Evolutionary conservation across 2,329 filamentous ascomycete species (phyloP).

Genomic region (Neoarthrinium moseri): DNA sequence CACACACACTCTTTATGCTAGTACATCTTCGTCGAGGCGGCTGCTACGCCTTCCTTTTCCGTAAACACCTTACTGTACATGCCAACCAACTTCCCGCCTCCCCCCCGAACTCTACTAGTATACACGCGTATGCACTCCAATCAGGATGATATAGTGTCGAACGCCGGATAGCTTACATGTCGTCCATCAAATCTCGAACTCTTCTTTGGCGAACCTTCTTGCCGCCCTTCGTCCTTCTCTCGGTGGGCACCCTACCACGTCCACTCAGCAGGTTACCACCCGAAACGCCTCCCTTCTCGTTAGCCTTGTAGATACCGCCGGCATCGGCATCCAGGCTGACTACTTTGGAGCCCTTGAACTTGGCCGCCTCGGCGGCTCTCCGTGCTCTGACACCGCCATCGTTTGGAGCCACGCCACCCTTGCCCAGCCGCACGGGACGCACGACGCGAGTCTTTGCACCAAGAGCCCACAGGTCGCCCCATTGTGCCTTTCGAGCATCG

Average conservation of each 20-base stretch:
- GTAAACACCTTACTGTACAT: no score
- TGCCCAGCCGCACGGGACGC: slow-evolving; percentile 61
- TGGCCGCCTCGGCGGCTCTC: slow-evolving; percentile 20
- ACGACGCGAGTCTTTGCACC: slow-evolving; percentile 82
- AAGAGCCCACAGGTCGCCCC: slow-evolving; percentile 95
- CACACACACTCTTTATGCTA: no score
- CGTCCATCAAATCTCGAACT: slow-evolving; percentile 35
- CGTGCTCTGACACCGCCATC: slow-evolving; percentile 46
- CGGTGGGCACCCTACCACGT: slow-evolving; percentile 23
- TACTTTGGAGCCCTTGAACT: slow-evolving; percentile 32
- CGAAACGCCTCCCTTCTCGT: slow-evolving; percentile 27
- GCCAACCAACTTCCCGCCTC: no score
- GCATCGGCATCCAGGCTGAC: slow-evolving; percentile 36
- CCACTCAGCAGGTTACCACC: slow-evolving; percentile 7
- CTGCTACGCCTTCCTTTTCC: no score
- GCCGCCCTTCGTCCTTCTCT: slow-evolving; percentile 40
- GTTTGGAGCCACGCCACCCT: slow-evolving; percentile 32
- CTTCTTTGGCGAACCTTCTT: slow-evolving; percentile 31
- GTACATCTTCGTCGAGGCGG: no score
- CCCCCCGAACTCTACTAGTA: no score
- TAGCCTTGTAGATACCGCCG: slow-evolving; percentile 36
- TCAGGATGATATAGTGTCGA: no score
- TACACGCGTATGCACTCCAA: no score
- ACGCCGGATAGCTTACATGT: no score
- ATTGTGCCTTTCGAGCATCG: slow-evolving; percentile 84